Conservation (phyloP, 192 early-diverging fungal species). For the Spizellomyces punctatus region DNA sequence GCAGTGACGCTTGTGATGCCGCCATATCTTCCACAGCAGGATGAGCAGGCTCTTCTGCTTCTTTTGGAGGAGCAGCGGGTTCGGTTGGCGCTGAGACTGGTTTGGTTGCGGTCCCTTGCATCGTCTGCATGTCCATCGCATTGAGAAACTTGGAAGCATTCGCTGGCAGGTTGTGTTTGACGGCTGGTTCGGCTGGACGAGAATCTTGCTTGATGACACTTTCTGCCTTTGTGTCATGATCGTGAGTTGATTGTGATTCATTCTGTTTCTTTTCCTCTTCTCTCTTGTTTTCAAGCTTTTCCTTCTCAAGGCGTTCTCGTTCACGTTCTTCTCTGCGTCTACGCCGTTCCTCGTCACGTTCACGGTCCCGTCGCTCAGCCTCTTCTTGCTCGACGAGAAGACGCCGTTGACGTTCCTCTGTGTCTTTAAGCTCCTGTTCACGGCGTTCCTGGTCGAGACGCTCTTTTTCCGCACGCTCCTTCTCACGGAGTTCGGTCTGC, state of each 20-base stretch:
- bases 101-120: constrained; percentile 12
- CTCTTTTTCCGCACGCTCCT: background rate
- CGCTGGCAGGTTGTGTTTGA: constrained; percentile 16
- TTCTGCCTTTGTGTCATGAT: no score
- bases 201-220: no score
- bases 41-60: constrained; percentile 1
- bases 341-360: constrained; percentile 23
- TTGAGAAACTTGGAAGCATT: constrained; percentile 37
- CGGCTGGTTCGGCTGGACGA: no score
- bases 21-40: background rate
- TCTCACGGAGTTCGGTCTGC: constrained; percentile 3
- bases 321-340: background rate
- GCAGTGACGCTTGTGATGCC: background rate
- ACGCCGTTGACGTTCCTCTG: background rate
- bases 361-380: constrained; percentile 24
- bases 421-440: background rate
- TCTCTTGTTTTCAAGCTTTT: background rate
- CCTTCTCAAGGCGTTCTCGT: background rate
- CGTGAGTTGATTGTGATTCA: no score
- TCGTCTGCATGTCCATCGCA: constrained; percentile 43
- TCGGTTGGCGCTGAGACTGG: background rate
- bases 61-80: background rate
- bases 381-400: constrained; percentile 1
- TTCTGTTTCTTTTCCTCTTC: background rate
- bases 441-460: background rate